These are phyloP conservation scores for Pascua guehoae DNA, from an alignment of 1,284 basidiomycete genomes.

Conservation along the genomic window DNA sequence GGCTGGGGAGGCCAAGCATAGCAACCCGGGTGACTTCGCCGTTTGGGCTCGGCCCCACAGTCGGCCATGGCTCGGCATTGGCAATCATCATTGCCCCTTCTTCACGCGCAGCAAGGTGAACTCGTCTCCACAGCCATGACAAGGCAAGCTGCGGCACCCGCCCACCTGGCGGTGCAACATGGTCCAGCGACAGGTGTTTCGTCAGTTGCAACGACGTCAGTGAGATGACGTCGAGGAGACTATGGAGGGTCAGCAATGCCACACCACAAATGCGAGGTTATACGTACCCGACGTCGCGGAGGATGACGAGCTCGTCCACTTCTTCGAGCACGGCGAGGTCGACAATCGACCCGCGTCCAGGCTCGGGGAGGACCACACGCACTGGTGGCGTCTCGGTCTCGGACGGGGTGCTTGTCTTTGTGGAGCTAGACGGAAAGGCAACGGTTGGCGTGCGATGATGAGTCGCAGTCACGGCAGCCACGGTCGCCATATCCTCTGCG, in stretches of 20 bases:
- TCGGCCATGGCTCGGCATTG: conserved; percentile 40
- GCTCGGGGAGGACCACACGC: conserved; percentile 28
- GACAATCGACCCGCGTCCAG: conserved; percentile 31
- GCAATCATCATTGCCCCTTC: conserved; percentile 26
- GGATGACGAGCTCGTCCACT: conserved; percentile 23
- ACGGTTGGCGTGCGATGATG: not conserved
- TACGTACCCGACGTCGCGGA: conserved; percentile 34
- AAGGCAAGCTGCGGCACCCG: conserved; percentile 18
- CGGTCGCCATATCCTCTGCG: conserved; percentile 1
- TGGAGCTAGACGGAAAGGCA: not conserved
- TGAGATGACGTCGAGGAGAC: conserved; percentile 35
- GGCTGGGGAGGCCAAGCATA: conserved; percentile 18
- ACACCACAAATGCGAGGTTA: no score
- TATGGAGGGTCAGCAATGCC: no score
- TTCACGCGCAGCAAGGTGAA: conserved; percentile 27
- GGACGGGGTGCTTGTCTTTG: not conserved
- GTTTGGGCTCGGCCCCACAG: conserved; percentile 35
- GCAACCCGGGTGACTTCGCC: conserved; percentile 41
- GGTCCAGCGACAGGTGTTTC: conserved; percentile 11
- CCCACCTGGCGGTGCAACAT: conserved; percentile 2
- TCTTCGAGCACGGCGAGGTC: conserved; percentile 33
- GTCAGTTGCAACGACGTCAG: conserved; percentile 20
- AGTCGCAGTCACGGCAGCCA: not conserved
- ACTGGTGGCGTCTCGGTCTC: conserved; percentile 5
- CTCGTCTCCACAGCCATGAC: conserved; percentile 36